Evolutionary conservation across 441 rosid species (phyloP).

Genomic region (Pelargonium fulgidum): DNA sequence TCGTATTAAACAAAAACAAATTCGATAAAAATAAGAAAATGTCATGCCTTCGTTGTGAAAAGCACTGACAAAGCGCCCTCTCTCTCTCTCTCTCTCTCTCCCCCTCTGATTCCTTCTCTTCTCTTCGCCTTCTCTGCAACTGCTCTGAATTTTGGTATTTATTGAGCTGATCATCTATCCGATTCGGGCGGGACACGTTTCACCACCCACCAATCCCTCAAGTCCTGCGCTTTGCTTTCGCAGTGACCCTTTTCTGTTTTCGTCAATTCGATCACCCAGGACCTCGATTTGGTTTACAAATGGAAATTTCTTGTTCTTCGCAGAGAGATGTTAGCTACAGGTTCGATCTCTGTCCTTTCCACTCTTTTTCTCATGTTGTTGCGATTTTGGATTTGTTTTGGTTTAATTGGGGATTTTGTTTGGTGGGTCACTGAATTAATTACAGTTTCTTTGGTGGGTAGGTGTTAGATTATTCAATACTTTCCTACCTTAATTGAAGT

Average conservation of each 20-base stretch:
- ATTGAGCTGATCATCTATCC: neutral
- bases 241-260: neutral
- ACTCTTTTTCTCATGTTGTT: neutral
- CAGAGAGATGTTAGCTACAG: constrained; percentile 56
- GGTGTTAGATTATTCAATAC: neutral
- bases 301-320: constrained; percentile 34
- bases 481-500: neutral
- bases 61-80: neutral
- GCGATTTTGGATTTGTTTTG: neutral
- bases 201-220: neutral
- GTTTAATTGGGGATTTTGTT: neutral
- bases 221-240: neutral
- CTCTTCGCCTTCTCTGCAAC: neutral
- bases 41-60: neutral
- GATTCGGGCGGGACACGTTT: neutral
- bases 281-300: neutral
- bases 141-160: neutral
- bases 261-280: neutral
- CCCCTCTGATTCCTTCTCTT: neutral
- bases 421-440: neutral
- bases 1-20: no score
- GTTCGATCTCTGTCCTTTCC: constrained; percentile 23
- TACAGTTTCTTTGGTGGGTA: neutral
- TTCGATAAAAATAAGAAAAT: no score
- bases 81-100: neutral